Percentiles rank a stretch among this genome's conserved stretches.
These are phyloP conservation scores for Gliomastix tumulicola DNA, from an alignment of 2,329 filamentous ascomycete genomes.

Conservation along the genomic window DNA sequence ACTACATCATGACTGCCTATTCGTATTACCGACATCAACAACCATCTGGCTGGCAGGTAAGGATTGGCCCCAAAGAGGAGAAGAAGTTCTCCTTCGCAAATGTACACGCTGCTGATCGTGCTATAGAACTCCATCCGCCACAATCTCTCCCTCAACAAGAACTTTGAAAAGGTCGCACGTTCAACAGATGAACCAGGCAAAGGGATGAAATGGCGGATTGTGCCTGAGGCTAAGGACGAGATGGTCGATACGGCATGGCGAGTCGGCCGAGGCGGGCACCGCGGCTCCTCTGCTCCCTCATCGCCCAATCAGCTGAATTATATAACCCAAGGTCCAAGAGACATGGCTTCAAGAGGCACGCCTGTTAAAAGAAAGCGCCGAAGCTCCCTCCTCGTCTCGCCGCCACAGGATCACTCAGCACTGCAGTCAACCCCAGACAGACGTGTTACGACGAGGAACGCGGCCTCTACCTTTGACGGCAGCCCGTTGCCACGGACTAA, in stretches of 20 bases:
- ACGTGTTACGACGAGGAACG: conserved; percentile 24
- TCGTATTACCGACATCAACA: conserved; percentile 83
- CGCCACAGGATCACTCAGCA: conserved; percentile 42
- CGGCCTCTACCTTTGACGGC: conserved; percentile 43
- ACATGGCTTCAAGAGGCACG: conserved; percentile 44
- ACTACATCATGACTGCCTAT: conserved; percentile 84
- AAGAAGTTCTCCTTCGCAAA: too few relatives aligned
- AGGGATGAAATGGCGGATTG: conserved; percentile 98
- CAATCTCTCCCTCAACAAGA: conserved; percentile 90
- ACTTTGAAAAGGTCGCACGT: conserved; percentile 87
- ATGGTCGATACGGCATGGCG: conserved; percentile 69
- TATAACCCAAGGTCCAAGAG: conserved; percentile 50
- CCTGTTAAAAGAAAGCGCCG: conserved; percentile 50
- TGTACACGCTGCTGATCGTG: background rate
- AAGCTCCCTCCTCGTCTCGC: conserved; percentile 47
- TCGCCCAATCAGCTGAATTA: conserved; percentile 57
- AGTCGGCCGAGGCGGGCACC: conserved; percentile 55
- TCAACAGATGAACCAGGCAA: conserved; percentile 94
- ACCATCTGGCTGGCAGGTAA: conserved; percentile 80
- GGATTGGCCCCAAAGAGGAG: conserved; percentile 15
- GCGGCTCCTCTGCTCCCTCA: conserved; percentile 64
- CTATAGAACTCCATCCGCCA: conserved; percentile 87
- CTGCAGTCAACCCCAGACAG: conserved; percentile 55
- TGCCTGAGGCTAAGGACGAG: conserved; percentile 75
- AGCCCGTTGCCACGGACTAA: conserved; percentile 55